Percentiles rank a stretch among this genome's conserved stretches.
Conservation (phyloP, 2,329 filamentous ascomycete genomes). For the Colletotrichum incanum region DNA sequence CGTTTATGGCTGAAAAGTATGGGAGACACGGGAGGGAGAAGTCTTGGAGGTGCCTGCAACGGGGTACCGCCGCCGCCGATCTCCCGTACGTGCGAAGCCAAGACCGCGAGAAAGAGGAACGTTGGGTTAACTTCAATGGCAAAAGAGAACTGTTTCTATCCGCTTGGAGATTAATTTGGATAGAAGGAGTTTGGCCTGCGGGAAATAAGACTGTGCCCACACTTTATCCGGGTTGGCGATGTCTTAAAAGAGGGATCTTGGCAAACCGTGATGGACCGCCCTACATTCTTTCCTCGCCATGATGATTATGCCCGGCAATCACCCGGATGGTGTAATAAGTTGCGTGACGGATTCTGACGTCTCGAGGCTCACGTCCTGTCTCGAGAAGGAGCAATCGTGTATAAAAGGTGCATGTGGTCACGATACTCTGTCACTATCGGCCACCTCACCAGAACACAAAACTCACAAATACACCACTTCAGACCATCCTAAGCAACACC, state of each 20-base stretch:
- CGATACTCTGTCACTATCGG: too few relatives aligned
- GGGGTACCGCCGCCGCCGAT: slow-evolving; percentile 16
- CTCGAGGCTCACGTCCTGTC: neutral
- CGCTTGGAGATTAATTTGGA: neutral
- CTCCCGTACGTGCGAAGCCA: slow-evolving; percentile 12
- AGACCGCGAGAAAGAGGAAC: neutral
- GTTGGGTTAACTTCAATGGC: neutral
- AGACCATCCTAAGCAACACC: neutral
- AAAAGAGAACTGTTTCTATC: neutral
- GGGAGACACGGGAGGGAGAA: neutral
- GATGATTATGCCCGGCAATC: neutral
- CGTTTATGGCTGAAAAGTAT: neutral
- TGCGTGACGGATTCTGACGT: neutral
- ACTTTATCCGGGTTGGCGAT: neutral
- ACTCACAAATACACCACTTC: too few relatives aligned
- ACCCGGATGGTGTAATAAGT: neutral
- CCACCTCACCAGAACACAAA: neutral
- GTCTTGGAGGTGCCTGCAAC: slow-evolving; percentile 22
- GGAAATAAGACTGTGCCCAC: neutral
- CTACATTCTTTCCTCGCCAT: slow-evolving; percentile 1
- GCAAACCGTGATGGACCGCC: neutral
- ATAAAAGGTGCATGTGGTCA: neutral
- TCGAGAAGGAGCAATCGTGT: neutral
- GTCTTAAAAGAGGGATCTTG: neutral
- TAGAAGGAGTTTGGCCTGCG: neutral